Evolutionary conservation across 1,139 yeast genomes (phyloP).

Genomic region (Lodderomyces elongisporus): DNA sequence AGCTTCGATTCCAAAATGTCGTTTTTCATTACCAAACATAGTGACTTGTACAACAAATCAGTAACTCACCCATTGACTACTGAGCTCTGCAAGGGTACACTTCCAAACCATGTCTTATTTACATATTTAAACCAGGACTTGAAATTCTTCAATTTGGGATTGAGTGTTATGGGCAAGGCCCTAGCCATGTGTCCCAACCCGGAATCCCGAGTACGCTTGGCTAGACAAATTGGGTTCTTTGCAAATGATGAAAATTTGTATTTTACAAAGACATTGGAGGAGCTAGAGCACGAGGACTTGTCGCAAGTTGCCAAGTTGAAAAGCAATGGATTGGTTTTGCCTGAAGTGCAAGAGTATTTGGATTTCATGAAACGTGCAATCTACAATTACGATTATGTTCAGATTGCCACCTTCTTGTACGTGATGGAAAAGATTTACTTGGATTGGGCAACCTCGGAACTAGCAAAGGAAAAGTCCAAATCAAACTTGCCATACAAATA

Average conservation of each 20-base stretch:
- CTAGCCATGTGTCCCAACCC: constrained; percentile 40
- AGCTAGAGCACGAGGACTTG: constrained; percentile 17
- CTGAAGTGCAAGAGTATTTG: constrained; percentile 36
- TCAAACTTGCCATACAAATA: constrained; percentile 37
- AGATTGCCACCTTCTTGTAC: constrained; percentile 41
- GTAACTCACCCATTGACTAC: constrained; percentile 40
- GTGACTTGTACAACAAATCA: too few species aligned
- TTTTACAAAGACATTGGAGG: constrained; percentile 30
- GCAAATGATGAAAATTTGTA: constrained; percentile 47
- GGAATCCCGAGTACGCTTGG: constrained; percentile 31
- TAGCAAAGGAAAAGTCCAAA: constrained; percentile 17
- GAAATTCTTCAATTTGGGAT: constrained; percentile 40
- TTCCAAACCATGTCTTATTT: constrained; percentile 36
- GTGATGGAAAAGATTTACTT: constrained; percentile 49
- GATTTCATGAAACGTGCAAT: constrained; percentile 28
- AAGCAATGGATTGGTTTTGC: constrained; percentile 19
- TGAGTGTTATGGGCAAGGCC: constrained; percentile 41
- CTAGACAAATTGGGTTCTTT: constrained; percentile 49
- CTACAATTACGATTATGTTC: constrained; percentile 28
- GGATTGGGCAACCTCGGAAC: constrained; percentile 44
- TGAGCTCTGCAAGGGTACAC: constrained; percentile 43
- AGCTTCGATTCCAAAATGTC: too few species aligned
- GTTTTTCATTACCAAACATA: too few species aligned
- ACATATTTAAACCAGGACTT: constrained; percentile 48
- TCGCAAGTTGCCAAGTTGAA: constrained; percentile 11